A percentile compares a stretch with the other conserved stretches of the same genome.
Evolutionary conservation across 169 alveolate species (phyloP).

Genomic region (Hepatocystis sp.): DNA sequence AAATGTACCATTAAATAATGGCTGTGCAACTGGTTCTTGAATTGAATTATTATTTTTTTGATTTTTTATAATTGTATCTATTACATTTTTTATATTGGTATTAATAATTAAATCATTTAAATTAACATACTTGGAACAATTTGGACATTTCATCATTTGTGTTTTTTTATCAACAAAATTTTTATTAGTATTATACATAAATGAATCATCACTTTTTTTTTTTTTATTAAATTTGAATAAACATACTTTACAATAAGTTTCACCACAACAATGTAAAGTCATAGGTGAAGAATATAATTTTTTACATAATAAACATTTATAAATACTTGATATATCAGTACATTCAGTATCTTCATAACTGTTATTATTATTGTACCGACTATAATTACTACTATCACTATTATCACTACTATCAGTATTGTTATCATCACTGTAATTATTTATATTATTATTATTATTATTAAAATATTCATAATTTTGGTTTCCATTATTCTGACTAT

Average conservation of each 20-base stretch:
- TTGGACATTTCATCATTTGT: constrained; percentile 63
- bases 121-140: constrained; percentile 16
- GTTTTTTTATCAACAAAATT: constrained; percentile 3
- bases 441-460: too few species aligned
- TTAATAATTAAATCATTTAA: constrained; percentile 53
- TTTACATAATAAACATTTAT: constrained; percentile 85
- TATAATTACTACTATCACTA: too few species aligned
- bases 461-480: too few species aligned
- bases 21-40: background rate
- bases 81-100: constrained; percentile 60
- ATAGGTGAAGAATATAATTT: constrained; percentile 86
- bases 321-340: constrained; percentile 75
- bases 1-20: too few species aligned
- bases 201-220: constrained; percentile 34
- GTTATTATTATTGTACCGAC: background rate
- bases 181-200: background rate
- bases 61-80: constrained; percentile 41
- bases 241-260: constrained; percentile 87
- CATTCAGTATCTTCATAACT: constrained; percentile 12
- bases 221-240: constrained; percentile 69
- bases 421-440: too few species aligned
- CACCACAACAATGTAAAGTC: constrained; percentile 89
- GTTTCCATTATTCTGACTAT: constrained; percentile 41
- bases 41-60: constrained; percentile 9
- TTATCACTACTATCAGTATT: too few species aligned